These are phyloP conservation scores for Penicillium sp. DNA, from an alignment of 2,329 filamentous ascomycete species.

Conservation along the genomic window DNA sequence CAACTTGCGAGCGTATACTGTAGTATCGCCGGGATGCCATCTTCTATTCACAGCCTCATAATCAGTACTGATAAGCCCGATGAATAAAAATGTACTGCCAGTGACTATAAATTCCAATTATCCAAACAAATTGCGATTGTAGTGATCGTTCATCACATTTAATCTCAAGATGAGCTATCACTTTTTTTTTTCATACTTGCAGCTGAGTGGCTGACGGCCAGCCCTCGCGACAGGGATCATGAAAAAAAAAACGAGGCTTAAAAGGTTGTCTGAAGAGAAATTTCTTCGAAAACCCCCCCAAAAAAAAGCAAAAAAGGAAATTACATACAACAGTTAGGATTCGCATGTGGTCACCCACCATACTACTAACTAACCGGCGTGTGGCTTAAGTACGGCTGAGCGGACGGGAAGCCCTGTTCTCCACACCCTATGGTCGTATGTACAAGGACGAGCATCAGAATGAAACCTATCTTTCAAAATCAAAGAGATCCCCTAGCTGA, in stretches of 20 bases:
- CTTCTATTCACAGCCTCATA: too few relatives aligned
- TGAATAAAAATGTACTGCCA: too few relatives aligned
- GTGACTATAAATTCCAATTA: too few relatives aligned
- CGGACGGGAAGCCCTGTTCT: slow-evolving; percentile 49
- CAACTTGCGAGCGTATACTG: too few relatives aligned
- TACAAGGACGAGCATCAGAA: slow-evolving; percentile 14
- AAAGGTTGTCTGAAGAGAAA: too few relatives aligned
- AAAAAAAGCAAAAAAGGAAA: slow-evolving; percentile 31
- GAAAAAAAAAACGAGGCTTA: not conserved
- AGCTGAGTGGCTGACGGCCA: not conserved
- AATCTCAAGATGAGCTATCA: too few relatives aligned
- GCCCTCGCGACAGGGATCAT: not conserved
- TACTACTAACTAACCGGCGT: slow-evolving; percentile 48
- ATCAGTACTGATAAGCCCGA: too few relatives aligned
- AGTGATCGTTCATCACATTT: not conserved
- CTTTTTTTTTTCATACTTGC: not conserved
- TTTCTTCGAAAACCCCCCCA: too few relatives aligned
- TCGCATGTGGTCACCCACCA: slow-evolving; percentile 50
- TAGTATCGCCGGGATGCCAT: too few relatives aligned
- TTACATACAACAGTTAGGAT: slow-evolving; percentile 48
- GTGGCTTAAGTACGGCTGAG: slow-evolving; percentile 49
- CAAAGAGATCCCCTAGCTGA: not conserved
- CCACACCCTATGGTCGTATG: slow-evolving; percentile 49
- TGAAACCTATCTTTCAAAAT: too few relatives aligned
- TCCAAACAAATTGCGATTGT: too few relatives aligned